Conservation (phyloP, 2,329 filamentous ascomycete species). For the Ophiostoma quercus region DNA sequence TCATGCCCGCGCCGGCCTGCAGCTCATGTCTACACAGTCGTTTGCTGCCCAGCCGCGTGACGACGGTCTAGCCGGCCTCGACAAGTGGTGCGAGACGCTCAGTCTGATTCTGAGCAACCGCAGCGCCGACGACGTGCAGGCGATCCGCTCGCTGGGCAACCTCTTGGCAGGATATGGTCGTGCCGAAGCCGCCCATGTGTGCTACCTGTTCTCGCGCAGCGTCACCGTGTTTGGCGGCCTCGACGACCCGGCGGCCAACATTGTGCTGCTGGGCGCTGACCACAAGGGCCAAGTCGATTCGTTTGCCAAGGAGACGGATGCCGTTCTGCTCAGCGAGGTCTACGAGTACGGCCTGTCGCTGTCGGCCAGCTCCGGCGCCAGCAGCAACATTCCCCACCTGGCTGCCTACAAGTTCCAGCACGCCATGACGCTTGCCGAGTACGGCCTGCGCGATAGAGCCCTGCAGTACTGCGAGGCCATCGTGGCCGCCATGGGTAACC, state of each 20-base stretch:
- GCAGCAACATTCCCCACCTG: conserved; percentile 54
- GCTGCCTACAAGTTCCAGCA: conserved; percentile 89
- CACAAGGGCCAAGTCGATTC: conserved; percentile 66
- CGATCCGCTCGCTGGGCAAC: conserved; percentile 72
- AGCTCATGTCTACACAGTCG: conserved; percentile 74
- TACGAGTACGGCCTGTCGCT: conserved; percentile 87
- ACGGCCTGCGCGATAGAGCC: conserved; percentile 75
- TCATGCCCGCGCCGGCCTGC: conserved; percentile 84
- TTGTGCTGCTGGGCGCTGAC: conserved; percentile 76
- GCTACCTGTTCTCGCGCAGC: conserved; percentile 78
- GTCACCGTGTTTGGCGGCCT: conserved; percentile 70
- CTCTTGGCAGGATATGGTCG: conserved; percentile 80
- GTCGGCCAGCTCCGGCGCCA: conserved; percentile 45
- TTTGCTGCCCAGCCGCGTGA: conserved; percentile 60
- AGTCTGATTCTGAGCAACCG: conserved; percentile 83
- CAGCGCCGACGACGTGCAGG: conserved; percentile 70
- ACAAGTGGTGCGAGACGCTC: conserved; percentile 91
- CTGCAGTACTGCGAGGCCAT: conserved; percentile 89
- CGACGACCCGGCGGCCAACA: conserved; percentile 71
- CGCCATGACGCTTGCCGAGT: conserved; percentile 76
- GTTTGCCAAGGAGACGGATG: conserved; percentile 73
- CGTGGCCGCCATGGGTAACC: conserved; percentile 65
- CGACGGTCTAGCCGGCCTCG: conserved; percentile 74
- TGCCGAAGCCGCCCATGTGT: conserved; percentile 87
- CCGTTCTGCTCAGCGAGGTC: conserved; percentile 89